phyloP scores from a whole-genome alignment of 2,329 filamentous ascomycete species.

The Arthrocladium fulminans region DNA sequence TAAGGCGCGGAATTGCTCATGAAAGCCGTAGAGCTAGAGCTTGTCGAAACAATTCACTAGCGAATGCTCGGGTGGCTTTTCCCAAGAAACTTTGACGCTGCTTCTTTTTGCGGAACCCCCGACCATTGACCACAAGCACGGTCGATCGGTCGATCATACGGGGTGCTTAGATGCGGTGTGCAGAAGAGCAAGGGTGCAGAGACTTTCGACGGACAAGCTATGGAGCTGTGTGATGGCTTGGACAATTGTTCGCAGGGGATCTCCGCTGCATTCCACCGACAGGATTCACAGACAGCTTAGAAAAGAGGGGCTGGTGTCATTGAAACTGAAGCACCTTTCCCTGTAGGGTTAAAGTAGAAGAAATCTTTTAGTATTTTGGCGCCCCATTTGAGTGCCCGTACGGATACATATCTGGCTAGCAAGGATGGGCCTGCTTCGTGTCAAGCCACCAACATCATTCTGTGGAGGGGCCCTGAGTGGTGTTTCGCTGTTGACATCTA shows the following conservation, averaged over 20 bases:
- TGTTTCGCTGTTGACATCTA: no score
- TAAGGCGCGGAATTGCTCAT: neutral
- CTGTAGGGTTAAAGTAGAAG: no score
- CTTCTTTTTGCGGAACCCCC: neutral
- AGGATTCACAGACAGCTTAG: neutral
- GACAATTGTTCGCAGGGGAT: neutral
- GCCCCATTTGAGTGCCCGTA: neutral
- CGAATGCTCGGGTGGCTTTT: neutral
- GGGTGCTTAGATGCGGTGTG: neutral
- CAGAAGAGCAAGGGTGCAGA: neutral
- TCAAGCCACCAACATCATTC: slow-evolving; percentile 4
- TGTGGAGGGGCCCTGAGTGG: no score
- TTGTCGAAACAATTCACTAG: neutral
- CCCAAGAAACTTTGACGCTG: neutral
- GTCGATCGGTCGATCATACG: neutral
- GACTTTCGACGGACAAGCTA: neutral
- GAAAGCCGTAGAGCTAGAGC: neutral
- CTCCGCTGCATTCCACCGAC: neutral
- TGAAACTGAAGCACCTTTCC: neutral
- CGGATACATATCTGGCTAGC: neutral
- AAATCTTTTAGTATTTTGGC: neutral
- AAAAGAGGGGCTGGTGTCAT: neutral
- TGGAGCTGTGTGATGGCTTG: neutral
- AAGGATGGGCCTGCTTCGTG: neutral
- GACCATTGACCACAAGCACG: neutral